These are phyloP conservation scores for Calonectria hawksworthii DNA, from an alignment of 2,329 filamentous ascomycete species.

Conservation along the genomic window DNA sequence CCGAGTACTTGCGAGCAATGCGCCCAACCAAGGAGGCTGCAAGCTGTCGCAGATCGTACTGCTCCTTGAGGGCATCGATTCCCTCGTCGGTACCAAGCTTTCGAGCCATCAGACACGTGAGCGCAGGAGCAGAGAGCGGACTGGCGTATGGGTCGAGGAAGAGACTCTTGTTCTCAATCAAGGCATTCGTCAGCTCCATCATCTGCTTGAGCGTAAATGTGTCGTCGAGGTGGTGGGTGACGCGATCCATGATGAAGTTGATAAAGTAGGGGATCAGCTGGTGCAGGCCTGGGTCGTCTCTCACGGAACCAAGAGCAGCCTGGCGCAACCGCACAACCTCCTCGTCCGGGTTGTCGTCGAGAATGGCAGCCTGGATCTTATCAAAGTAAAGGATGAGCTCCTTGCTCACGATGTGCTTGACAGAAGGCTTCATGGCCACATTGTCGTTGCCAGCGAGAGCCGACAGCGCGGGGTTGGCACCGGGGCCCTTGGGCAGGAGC, in stretches of 20 bases:
- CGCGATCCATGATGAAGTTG: constrained; percentile 94
- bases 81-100: constrained; percentile 76
- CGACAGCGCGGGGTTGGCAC: constrained; percentile 85
- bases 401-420: constrained; percentile 96
- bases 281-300: constrained; percentile 92
- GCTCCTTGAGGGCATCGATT: constrained; percentile 66
- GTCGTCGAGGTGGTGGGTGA: constrained; percentile 93
- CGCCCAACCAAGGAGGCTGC: constrained; percentile 85
- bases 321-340: constrained; percentile 79
- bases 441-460: constrained; percentile 89
- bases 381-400: constrained; percentile 98
- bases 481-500: constrained; percentile 89
- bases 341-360: constrained; percentile 90
- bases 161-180: constrained; percentile 86
- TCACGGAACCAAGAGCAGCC: constrained; percentile 87
- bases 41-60: constrained; percentile 88
- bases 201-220: constrained; percentile 90
- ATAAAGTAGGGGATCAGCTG: constrained; percentile 97
- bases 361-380: constrained; percentile 89
- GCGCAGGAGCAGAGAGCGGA: constrained; percentile 83
- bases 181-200: constrained; percentile 88
- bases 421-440: constrained; percentile 86
- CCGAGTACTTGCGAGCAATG: constrained; percentile 85
- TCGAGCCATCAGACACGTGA: constrained; percentile 88
- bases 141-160: constrained; percentile 76